These are phyloP conservation scores for Cryoendolithus antarcticus DNA, from an alignment of 2,329 filamentous ascomycete species.

Conservation along the genomic window DNA sequence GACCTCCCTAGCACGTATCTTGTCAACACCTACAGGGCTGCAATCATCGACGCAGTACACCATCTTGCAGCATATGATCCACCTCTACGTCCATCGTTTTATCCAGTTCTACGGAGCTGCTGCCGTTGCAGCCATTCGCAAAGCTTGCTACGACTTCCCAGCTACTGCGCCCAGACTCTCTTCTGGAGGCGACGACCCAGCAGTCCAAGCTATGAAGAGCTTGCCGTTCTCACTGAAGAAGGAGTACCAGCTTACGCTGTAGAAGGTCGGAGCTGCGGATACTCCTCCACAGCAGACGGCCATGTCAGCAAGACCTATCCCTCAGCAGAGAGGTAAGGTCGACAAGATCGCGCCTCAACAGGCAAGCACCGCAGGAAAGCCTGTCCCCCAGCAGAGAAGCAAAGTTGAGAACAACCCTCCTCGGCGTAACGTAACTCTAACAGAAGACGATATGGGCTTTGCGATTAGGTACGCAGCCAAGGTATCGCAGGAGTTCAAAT, in stretches of 20 bases:
- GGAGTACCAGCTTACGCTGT: conserved; percentile 10
- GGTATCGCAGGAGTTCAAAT: no score
- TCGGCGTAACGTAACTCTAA: no score
- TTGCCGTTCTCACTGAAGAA: conserved; percentile 7
- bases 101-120: conserved; percentile 69
- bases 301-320: no score
- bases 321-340: no score
- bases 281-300: no score
- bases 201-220: conserved; percentile 7
- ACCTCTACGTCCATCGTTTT: conserved; percentile 61
- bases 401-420: no score
- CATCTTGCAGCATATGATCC: conserved; percentile 41
- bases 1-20: conserved; percentile 60
- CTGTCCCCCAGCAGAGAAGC: no score
- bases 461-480: no score
- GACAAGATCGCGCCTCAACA: no score
- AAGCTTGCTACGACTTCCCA: conserved; percentile 3
- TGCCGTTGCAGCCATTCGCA: conserved; percentile 55
- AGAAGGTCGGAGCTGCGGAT: conserved; percentile 2
- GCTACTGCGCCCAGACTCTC: neutral
- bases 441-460: no score
- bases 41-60: conserved; percentile 36
- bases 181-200: conserved; percentile 3
- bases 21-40: conserved; percentile 55
- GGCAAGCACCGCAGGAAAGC: no score